These are phyloP conservation scores for Leucocoprinus sp. DNA, from an alignment of 768 basidiomycete genomes.

Conservation along the genomic window DNA sequence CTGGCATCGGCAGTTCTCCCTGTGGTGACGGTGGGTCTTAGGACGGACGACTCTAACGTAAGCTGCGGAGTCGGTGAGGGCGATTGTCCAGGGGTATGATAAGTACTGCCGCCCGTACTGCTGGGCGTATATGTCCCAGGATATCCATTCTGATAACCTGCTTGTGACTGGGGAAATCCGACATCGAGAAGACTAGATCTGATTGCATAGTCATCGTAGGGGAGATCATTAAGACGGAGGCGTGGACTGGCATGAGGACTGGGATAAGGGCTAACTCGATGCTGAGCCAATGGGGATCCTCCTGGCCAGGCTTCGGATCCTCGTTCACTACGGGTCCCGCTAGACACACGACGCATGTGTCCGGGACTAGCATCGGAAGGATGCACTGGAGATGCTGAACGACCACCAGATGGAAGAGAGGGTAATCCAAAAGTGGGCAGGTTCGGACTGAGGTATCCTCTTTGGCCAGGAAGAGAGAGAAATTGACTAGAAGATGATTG, in stretches of 20 bases:
- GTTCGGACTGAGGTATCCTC: conserved; percentile 15
- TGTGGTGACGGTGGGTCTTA: conserved; percentile 85
- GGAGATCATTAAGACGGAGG: conserved; percentile 43
- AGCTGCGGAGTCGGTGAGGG: conserved; percentile 8
- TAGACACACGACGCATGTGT: conserved; percentile 34
- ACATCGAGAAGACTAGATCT: conserved; percentile 7
- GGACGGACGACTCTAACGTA: conserved; percentile 17
- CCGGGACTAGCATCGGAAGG: conserved; percentile 17
- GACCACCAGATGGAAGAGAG: conserved; percentile 16
- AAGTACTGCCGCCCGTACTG: conserved; percentile 8
- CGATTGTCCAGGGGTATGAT: conserved; percentile 10
- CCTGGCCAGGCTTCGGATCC: conserved; percentile 25
- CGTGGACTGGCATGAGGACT: conserved; percentile 61
- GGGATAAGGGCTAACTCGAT: conserved; percentile 55
- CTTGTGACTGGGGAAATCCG: not conserved
- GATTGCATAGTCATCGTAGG: conserved; percentile 17
- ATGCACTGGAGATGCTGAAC: conserved; percentile 6
- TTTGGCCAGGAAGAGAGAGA: conserved; percentile 12
- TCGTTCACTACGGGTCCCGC: conserved; percentile 33
- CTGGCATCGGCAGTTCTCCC: conserved; percentile 84
- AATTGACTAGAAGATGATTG: conserved; percentile 11
- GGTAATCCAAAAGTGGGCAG: conserved; percentile 11
- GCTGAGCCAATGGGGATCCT: conserved; percentile 18
- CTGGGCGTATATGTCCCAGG: conserved; percentile 13
- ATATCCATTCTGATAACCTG: conserved; percentile 8